Conservation (phyloP, 1,284 basidiomycete species). For the Spongiforma sp. region DNA sequence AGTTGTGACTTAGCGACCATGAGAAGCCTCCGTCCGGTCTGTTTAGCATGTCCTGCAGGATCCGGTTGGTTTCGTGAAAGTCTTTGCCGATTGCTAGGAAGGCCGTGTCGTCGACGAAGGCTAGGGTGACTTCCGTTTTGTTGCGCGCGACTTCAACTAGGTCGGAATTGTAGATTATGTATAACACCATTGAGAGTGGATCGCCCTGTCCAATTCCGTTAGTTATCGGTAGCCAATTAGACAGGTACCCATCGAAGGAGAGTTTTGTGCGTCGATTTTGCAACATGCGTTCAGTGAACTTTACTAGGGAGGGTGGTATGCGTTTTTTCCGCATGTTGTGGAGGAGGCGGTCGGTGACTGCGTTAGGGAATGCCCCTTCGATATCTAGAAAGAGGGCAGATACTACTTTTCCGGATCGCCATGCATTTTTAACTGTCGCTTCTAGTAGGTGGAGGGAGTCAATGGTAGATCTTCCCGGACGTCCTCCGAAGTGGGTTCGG, state of each 20-base stretch:
- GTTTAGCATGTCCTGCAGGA: not conserved
- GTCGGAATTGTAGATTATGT: conserved; percentile 35
- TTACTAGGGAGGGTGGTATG: not conserved
- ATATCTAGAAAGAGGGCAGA: conserved; percentile 37
- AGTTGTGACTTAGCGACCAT: conserved; percentile 13
- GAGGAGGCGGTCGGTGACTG: conserved; percentile 28
- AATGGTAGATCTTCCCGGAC: conserved; percentile 28
- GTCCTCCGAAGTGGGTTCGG: conserved; percentile 30
- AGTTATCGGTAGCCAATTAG: conserved; percentile 16
- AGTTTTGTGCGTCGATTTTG: conserved; percentile 13
- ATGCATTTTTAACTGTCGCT: conserved; percentile 27
- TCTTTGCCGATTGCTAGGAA: conserved; percentile 2
- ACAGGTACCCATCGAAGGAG: conserved; percentile 24
- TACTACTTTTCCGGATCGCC: conserved; percentile 26
- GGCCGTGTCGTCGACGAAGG: conserved; percentile 7
- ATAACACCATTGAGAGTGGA: conserved; percentile 35
- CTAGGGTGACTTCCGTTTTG: not conserved
- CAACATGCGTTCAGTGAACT: not conserved
- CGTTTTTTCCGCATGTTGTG: conserved; percentile 35
- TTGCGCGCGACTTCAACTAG: conserved; percentile 23
- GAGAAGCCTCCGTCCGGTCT: not conserved
- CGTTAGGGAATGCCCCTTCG: conserved; percentile 41
- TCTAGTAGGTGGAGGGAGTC: conserved; percentile 33
- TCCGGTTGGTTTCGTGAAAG: not conserved
- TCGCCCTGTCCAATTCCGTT: conserved; percentile 39